phyloP scores from a whole-genome alignment of 2,329 filamentous ascomycete genomes.

The Neopestalotiopsis sp. region DNA sequence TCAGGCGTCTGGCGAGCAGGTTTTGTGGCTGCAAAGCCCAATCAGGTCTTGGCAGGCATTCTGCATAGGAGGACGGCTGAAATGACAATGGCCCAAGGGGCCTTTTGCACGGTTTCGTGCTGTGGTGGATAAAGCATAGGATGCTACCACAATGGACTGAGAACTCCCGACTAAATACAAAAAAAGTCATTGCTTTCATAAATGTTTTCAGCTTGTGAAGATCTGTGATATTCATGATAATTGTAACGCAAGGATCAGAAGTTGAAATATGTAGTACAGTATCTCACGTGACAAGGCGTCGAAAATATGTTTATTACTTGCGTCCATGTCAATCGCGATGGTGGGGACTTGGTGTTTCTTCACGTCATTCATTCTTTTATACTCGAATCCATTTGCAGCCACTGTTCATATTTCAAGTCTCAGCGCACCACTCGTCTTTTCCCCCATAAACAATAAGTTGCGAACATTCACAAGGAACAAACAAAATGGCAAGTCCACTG shows the following conservation, averaged over 20 bases:
- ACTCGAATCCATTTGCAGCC: background rate
- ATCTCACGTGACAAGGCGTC: constrained; percentile 17
- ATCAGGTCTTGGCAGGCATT: constrained; percentile 30
- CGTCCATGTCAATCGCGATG: background rate
- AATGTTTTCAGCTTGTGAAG: background rate
- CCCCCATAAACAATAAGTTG: too few species aligned
- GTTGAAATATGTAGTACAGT: background rate
- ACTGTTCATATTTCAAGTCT: too few species aligned
- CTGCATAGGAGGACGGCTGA: constrained; percentile 39
- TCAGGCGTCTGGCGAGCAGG: constrained; percentile 39
- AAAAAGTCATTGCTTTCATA: constrained; percentile 32
- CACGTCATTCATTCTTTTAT: constrained; percentile 9
- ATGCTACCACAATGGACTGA: constrained; percentile 45
- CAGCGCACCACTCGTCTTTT: too few species aligned
- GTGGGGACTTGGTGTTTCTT: constrained; percentile 3
- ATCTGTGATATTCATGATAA: background rate
- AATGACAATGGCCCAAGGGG: constrained; percentile 34
- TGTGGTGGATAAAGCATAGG: constrained; percentile 39
- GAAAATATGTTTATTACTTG: background rate
- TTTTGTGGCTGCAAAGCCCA: constrained; percentile 31
- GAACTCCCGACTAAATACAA: constrained; percentile 46
- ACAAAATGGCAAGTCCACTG: background rate
- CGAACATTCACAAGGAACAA: background rate
- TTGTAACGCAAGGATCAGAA: background rate
- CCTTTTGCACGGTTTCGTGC: constrained; percentile 36